A percentile compares a stretch with the other conserved stretches of the same genome.
Conservation (phyloP, 2,329 filamentous ascomycete species). For the Stagonosporopsis tanaceti region DNA sequence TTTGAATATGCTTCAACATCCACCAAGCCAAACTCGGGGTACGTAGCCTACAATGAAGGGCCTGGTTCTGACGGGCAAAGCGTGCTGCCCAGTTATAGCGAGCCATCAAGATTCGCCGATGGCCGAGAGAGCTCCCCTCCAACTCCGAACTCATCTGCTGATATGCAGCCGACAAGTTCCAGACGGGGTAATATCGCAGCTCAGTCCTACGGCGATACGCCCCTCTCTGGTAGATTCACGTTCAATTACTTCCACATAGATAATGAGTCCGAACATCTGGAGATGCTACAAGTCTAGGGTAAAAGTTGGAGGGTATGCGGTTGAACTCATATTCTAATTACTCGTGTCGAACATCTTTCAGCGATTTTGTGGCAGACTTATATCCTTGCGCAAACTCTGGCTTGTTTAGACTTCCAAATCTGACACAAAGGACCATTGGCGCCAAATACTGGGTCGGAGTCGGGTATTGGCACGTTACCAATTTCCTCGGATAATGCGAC, state of each 20-base stretch:
- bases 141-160: background rate
- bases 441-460: conserved; percentile 19
- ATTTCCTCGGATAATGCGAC: conserved; percentile 12
- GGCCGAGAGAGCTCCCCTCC: background rate
- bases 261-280: background rate
- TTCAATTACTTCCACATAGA: background rate
- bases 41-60: background rate
- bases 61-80: background rate
- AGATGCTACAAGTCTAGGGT: background rate
- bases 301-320: background rate
- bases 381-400: background rate
- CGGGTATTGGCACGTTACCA: conserved; percentile 11
- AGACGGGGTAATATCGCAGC: background rate
- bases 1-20: conserved; percentile 14
- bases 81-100: background rate
- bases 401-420: conserved; percentile 13
- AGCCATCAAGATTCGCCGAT: background rate
- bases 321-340: background rate
- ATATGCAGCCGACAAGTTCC: background rate
- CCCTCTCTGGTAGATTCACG: background rate
- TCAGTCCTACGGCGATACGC: background rate
- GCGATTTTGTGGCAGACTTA: background rate
- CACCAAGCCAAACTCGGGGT: background rate
- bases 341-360: background rate
- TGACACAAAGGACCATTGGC: conserved; percentile 9